Conservation (phyloP, 2,329 filamentous ascomycete species). For the Daldinia sp. region DNA sequence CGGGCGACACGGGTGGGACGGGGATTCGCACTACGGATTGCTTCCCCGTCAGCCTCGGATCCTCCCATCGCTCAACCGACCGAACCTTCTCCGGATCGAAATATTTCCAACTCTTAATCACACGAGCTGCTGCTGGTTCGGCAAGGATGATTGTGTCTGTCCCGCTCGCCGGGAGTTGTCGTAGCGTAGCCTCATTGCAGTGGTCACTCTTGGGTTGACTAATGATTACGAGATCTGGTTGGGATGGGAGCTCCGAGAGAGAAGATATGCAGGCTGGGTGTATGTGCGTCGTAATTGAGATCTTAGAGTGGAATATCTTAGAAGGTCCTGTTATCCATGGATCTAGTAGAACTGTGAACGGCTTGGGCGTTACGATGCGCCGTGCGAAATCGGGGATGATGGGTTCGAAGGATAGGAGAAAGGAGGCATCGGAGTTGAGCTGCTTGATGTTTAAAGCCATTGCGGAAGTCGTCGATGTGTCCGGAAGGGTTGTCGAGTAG, state of each 20-base stretch:
- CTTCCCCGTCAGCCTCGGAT: constrained; percentile 48
- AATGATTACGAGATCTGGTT: constrained; percentile 57
- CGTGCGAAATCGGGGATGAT: constrained; percentile 53
- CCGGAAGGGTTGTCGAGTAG: constrained; percentile 12
- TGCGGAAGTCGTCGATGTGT: constrained; percentile 11
- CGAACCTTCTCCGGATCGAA: constrained; percentile 63
- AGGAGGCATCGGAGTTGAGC: constrained; percentile 70
- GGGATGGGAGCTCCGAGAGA: constrained; percentile 51
- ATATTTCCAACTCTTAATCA: constrained; percentile 73
- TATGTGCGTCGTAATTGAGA: constrained; percentile 67
- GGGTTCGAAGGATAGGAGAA: constrained; percentile 69
- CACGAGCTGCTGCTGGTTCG: constrained; percentile 69
- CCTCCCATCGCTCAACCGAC: constrained; percentile 57
- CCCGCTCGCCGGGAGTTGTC: constrained; percentile 63
- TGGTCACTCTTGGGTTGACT: constrained; percentile 67
- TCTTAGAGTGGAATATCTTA: constrained; percentile 66
- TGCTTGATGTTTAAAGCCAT: constrained; percentile 73
- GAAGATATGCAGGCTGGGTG: constrained; percentile 64
- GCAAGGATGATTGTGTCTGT: constrained; percentile 70
- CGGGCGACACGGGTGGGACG: constrained; percentile 60
- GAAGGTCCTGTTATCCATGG: constrained; percentile 73
- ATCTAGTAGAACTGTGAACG: constrained; percentile 75
- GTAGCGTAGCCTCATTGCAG: constrained; percentile 74
- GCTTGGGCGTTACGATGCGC: constrained; percentile 50
- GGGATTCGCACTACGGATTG: constrained; percentile 55